A percentile compares a stretch with the other conserved stretches of the same genome.
These are phyloP conservation scores for Fusarium beomiforme DNA, from an alignment of 2,329 filamentous ascomycete genomes.

Conservation along the genomic window DNA sequence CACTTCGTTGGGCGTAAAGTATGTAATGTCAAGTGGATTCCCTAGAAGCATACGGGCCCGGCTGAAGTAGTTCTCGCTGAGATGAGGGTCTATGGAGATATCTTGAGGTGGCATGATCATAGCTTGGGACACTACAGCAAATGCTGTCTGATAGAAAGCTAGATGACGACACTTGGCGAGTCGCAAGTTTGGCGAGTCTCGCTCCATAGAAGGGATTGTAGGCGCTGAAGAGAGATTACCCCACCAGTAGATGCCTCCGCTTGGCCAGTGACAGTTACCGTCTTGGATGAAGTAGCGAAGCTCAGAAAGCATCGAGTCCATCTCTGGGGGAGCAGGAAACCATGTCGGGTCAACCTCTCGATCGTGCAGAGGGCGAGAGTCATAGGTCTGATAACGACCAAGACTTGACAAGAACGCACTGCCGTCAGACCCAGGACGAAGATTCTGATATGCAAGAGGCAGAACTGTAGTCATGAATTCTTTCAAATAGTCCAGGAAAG, in stretches of 20 bases:
- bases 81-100: conserved; percentile 41
- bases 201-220: conserved; percentile 34
- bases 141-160: conserved; percentile 57
- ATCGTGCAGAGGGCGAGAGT: conserved; percentile 54
- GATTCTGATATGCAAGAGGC: conserved; percentile 45
- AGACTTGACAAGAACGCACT: conserved; percentile 52
- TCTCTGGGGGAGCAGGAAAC: conserved; percentile 51
- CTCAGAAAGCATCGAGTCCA: conserved; percentile 52
- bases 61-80: conserved; percentile 57
- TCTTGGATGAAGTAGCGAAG: conserved; percentile 58
- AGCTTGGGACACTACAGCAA: conserved; percentile 53
- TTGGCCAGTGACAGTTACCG: conserved; percentile 52
- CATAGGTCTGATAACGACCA: conserved; percentile 59
- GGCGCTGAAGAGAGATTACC: conserved; percentile 51
- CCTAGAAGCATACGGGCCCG: conserved; percentile 56
- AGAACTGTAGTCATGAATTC: conserved; percentile 56
- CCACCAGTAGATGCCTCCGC: conserved; percentile 62
- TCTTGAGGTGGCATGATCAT: conserved; percentile 27
- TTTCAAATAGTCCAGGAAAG: conserved; percentile 61
- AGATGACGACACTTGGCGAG: conserved; percentile 49
- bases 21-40: conserved; percentile 58
- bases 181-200: conserved; percentile 29
- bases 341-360: conserved; percentile 52
- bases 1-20: conserved; percentile 55
- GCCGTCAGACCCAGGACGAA: conserved; percentile 34